Evolutionary conservation across 2,329 filamentous ascomycete genomes (phyloP).

Genomic region (Botrytis byssoidea): DNA sequence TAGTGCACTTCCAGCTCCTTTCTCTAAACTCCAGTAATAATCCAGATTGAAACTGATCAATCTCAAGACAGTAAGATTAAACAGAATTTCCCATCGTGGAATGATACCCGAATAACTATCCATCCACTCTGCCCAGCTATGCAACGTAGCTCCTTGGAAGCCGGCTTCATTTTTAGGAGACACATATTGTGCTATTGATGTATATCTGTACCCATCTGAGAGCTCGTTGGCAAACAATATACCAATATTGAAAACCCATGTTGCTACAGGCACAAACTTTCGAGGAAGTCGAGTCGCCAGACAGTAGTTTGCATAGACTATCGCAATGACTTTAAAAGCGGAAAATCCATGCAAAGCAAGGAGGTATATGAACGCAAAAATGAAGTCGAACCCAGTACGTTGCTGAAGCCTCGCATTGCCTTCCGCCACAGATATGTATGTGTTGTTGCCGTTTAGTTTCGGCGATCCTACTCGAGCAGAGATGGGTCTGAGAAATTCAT

Average conservation of each 20-base stretch:
- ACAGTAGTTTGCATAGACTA: conserved; percentile 79
- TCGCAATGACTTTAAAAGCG: conserved; percentile 73
- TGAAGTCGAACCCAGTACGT: conserved; percentile 77
- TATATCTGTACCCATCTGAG: conserved; percentile 71
- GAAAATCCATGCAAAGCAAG: conserved; percentile 81
- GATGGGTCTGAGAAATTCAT: conserved; percentile 51
- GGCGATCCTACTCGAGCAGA: conserved; percentile 28
- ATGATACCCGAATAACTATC: conserved; percentile 83
- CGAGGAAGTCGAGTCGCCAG: conserved; percentile 72
- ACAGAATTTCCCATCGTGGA: conserved; percentile 91
- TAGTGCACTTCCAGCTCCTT: conserved; percentile 60
- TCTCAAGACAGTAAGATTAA: conserved; percentile 91
- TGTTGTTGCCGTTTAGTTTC: conserved; percentile 35
- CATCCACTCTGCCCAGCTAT: conserved; percentile 63
- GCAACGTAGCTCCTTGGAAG: conserved; percentile 19
- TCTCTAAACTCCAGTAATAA: conserved; percentile 85
- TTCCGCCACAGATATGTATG: conserved; percentile 43
- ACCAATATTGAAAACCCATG: conserved; percentile 87
- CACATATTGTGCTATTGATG: conserved; percentile 57
- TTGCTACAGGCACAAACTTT: conserved; percentile 67
- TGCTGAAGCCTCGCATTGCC: conserved; percentile 62
- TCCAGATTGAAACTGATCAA: conserved; percentile 97
- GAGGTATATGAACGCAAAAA: conserved; percentile 78
- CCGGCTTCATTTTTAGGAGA: conserved; percentile 32
- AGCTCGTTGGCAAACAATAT: conserved; percentile 90